A percentile compares a stretch with the other conserved stretches of the same genome.
Evolutionary conservation across 2,329 filamentous ascomycete genomes (phyloP).

Genomic region (Ceratocystis eucalypticola): DNA sequence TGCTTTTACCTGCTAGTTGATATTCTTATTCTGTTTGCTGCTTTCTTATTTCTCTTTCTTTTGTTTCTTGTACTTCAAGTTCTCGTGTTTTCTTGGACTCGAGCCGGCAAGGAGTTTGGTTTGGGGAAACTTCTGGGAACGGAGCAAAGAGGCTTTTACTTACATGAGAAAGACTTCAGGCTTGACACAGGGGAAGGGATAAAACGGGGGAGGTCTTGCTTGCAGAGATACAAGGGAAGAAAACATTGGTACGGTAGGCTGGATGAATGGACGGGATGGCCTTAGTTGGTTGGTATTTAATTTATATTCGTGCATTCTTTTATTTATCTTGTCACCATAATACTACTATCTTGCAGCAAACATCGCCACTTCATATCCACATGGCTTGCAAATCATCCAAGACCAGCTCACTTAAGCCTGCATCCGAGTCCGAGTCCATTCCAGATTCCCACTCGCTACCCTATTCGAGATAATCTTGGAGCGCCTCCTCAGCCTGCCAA

Average conservation of each 20-base stretch:
- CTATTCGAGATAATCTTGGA: background rate
- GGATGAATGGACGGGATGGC: background rate
- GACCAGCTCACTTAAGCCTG: background rate
- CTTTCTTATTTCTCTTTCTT: conserved; percentile 5
- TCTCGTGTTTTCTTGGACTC: background rate
- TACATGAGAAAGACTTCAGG: background rate
- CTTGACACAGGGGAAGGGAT: background rate
- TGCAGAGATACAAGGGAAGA: background rate
- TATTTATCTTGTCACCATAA: background rate
- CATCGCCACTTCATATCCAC: background rate
- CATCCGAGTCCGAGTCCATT: background rate
- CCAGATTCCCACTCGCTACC: conserved; percentile 4
- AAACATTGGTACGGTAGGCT: background rate
- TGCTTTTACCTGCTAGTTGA: conserved; percentile 7
- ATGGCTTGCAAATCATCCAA: background rate
- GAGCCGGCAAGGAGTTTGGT: background rate
- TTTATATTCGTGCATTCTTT: background rate
- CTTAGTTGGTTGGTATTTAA: conserved; percentile 1
- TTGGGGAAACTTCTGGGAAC: background rate
- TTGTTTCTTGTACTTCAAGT: conserved; percentile 7
- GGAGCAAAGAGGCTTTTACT: background rate
- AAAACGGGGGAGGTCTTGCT: background rate
- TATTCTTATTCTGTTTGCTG: conserved; percentile 14
- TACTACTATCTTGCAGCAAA: no score
- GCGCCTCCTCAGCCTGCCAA: conserved; percentile 3